Conservation (phyloP, 495 filamentous ascomycete species). For the Aspergillus saccharolyticus region DNA sequence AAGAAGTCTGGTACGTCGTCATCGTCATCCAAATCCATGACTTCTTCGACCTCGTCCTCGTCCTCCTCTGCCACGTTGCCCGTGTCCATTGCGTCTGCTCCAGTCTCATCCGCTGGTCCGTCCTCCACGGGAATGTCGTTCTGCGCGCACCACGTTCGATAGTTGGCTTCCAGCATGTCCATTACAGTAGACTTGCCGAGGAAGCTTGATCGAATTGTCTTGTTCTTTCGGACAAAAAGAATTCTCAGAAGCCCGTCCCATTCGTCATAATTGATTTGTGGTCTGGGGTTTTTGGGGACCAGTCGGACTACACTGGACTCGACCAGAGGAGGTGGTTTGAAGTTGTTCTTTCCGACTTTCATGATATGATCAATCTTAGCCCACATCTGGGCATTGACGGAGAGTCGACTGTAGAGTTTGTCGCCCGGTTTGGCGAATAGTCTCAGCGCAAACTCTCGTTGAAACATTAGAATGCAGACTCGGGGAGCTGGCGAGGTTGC, state of each 20-base stretch:
- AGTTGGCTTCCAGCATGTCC: constrained; percentile 77
- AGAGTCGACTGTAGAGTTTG: constrained; percentile 78
- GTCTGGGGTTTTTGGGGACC: constrained; percentile 73
- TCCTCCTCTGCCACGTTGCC: constrained; percentile 35
- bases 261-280: constrained; percentile 85
- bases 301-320: constrained; percentile 79
- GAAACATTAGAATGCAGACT: constrained; percentile 77
- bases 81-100: constrained; percentile 41
- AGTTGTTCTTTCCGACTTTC: constrained; percentile 93
- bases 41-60: constrained; percentile 39
- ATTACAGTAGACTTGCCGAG: constrained; percentile 73
- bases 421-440: constrained; percentile 74
- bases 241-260: constrained; percentile 89
- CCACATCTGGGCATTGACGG: constrained; percentile 94
- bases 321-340: constrained; percentile 87
- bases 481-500: constrained; percentile 70
- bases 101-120: constrained; percentile 42
- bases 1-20: constrained; percentile 72
- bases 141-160: constrained; percentile 81
- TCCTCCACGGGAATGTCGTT: constrained; percentile 77
- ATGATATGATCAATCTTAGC: constrained; percentile 80
- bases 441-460: constrained; percentile 72
- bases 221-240: constrained; percentile 72
- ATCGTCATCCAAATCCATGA: constrained; percentile 53
- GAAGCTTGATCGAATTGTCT: constrained; percentile 71